Evolutionary conservation across 2,329 filamentous ascomycete species (phyloP).

Genomic region (Clathrospora elynae): DNA sequence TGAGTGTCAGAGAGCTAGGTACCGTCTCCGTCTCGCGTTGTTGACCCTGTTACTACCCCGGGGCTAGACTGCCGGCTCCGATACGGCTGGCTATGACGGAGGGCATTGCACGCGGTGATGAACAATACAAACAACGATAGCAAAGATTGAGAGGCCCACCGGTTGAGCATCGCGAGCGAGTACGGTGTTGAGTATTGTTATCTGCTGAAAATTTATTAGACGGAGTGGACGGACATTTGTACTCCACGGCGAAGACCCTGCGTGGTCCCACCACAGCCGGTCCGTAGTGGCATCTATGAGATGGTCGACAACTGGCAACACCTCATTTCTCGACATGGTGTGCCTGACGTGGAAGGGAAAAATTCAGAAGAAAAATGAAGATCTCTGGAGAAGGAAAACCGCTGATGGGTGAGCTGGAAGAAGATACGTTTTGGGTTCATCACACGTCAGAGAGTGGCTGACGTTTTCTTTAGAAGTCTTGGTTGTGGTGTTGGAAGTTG

Average conservation of each 20-base stretch:
- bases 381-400: neutral
- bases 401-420: neutral
- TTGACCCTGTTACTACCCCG: conserved; percentile 26
- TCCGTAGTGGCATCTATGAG: no score
- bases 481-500: neutral
- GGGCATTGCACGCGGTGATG: conserved; percentile 13
- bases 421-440: no score
- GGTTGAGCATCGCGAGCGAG: conserved; percentile 13
- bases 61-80: conserved; percentile 7
- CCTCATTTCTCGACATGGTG: no score
- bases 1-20: neutral
- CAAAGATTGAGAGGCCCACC: conserved; percentile 3
- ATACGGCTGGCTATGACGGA: neutral
- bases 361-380: neutral
- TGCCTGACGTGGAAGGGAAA: neutral
- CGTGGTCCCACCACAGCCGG: neutral
- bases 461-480: neutral
- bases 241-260: neutral
- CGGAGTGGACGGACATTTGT: conserved; percentile 1
- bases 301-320: no score
- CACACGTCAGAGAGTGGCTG: neutral
- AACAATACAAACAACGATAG: conserved; percentile 9
- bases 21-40: conserved; percentile 29
- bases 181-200: neutral
- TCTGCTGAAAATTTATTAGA: conserved; percentile 6